A percentile compares a stretch with the other conserved stretches of the same genome.
phyloP scores from a whole-genome alignment of 805 yeast species.

The Yueomyces sp. region DNA sequence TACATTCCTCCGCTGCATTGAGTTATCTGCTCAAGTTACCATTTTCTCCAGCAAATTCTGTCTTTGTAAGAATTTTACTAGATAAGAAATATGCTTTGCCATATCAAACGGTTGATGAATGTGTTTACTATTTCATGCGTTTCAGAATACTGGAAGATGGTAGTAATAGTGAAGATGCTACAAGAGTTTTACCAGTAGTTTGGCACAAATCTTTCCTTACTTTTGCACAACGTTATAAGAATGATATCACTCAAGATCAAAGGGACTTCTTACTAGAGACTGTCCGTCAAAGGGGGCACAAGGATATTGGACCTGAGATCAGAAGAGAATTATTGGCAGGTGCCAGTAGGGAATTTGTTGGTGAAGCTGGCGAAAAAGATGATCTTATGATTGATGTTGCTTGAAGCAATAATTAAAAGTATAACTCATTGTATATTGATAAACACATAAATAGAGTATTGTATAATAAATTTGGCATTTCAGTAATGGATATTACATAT shows the following conservation, averaged over 20 bases:
- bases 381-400: constrained; percentile 23
- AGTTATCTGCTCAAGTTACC: constrained; percentile 72
- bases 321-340: constrained; percentile 90
- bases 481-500: too few species aligned
- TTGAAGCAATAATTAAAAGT: constrained; percentile 1
- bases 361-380: constrained; percentile 15
- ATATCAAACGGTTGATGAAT: constrained; percentile 87
- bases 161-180: constrained; percentile 28
- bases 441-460: too few species aligned
- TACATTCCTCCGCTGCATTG: constrained; percentile 93
- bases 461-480: too few species aligned
- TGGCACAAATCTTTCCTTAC: constrained; percentile 96
- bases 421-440: too few species aligned
- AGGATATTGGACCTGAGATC: constrained; percentile 82
- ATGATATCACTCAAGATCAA: constrained; percentile 98
- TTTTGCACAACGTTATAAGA: constrained; percentile 91
- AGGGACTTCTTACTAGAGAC: constrained; percentile 88
- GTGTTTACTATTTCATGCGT: constrained; percentile 87
- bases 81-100: constrained; percentile 96
- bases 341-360: constrained; percentile 39
- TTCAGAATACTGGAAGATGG: constrained; percentile 51
- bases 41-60: constrained; percentile 78
- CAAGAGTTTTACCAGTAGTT: constrained; percentile 63
- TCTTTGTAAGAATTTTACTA: constrained; percentile 75
- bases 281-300: constrained; percentile 79